A percentile compares a stretch with the other conserved stretches of the same genome.
Conservation (phyloP, 768 basidiomycete genomes). For the Albatrellus ellisii region DNA sequence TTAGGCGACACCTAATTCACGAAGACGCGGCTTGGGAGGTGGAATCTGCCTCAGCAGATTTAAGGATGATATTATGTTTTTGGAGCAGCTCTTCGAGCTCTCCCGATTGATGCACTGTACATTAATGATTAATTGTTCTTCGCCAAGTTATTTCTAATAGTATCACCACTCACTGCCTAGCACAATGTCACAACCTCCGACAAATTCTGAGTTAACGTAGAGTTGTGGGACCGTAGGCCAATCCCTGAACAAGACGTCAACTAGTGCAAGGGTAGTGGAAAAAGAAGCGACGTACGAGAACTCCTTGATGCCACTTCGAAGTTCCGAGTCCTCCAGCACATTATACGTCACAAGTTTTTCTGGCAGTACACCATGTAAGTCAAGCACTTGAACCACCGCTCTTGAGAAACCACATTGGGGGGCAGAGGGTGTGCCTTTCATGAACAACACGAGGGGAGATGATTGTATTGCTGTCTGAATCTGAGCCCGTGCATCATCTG, state of each 20-base stretch:
- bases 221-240: constrained; percentile 98
- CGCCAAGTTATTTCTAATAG: constrained; percentile 1
- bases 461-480: constrained; percentile 64
- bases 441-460: constrained; percentile 86
- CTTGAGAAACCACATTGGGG: constrained; percentile 96
- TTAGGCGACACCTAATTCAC: neutral
- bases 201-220: constrained; percentile 89
- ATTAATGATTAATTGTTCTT: constrained; percentile 1
- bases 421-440: constrained; percentile 85
- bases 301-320: constrained; percentile 84
- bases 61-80: constrained; percentile 57
- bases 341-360: constrained; percentile 87
- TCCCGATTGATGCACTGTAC: constrained; percentile 88
- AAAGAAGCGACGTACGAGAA: constrained; percentile 71
- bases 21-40: constrained; percentile 11
- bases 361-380: constrained; percentile 63
- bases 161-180: constrained; percentile 56
- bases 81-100: constrained; percentile 77
- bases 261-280: neutral
- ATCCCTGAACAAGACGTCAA: constrained; percentile 38
- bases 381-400: constrained; percentile 84
- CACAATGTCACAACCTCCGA: constrained; percentile 95
- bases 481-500: constrained; percentile 43
- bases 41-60: constrained; percentile 18
- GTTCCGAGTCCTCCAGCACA: constrained; percentile 74